phyloP scores from a whole-genome alignment of 2,329 filamentous ascomycete genomes.

The Xylaria sp. region DNA sequence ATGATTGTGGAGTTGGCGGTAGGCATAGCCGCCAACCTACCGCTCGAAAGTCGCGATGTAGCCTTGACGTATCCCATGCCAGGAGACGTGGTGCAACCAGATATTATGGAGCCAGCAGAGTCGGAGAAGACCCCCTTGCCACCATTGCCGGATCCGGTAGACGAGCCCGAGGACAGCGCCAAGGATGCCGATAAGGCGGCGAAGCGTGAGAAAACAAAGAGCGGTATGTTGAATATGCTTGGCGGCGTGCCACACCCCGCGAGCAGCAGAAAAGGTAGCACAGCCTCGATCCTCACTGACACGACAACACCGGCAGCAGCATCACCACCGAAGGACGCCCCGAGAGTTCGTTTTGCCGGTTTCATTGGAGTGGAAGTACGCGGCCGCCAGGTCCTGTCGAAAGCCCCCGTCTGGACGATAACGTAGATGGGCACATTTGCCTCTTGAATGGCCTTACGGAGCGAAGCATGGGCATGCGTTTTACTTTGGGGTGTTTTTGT shows the following conservation, averaged over 20 bases:
- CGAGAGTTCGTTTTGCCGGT: conserved; percentile 74
- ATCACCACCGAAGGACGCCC: conserved; percentile 52
- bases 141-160: conserved; percentile 52
- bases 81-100: conserved; percentile 69
- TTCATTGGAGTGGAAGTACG: conserved; percentile 78
- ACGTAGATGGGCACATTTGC: conserved; percentile 34
- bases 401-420: conserved; percentile 75
- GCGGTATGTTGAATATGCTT: conserved; percentile 52
- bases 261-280: conserved; percentile 44
- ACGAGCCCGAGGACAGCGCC: conserved; percentile 45
- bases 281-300: conserved; percentile 50
- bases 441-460: neutral
- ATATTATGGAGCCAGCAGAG: conserved; percentile 93
- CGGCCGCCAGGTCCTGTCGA: conserved; percentile 75
- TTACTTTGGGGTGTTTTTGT: neutral
- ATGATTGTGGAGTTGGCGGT: conserved; percentile 95
- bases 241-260: conserved; percentile 37
- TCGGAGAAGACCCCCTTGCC: conserved; percentile 76
- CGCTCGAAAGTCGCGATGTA: conserved; percentile 89
- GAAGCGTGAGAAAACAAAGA: conserved; percentile 52
- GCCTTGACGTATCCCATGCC: conserved; percentile 85
- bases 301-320: conserved; percentile 41
- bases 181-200: conserved; percentile 49
- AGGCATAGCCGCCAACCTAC: conserved; percentile 82
- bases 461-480: conserved; percentile 1